Base-by-base conservation (phyloP, 1,284 basidiomycete species). In the Ustilago crameri region DNA sequence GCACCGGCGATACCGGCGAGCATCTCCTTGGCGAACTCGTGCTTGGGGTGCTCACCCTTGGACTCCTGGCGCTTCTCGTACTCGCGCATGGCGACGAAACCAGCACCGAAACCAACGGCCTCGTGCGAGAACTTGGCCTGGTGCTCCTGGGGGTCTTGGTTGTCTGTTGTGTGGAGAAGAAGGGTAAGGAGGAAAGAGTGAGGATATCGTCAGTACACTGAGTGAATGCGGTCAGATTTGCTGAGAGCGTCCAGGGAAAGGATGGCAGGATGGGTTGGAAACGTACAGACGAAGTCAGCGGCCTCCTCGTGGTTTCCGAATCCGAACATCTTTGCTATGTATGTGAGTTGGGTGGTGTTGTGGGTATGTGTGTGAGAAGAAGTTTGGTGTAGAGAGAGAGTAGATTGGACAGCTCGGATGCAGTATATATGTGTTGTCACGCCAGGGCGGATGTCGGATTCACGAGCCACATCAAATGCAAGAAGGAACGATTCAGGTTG, bases 61-160 rank as follows among this genome's bases (percentile, higher is more conserved):
- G 35, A 50, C 17, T 75, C 85, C 55, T 77, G 68, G 76, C 88
- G 87, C 3, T 87, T 76, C 77, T 89, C 87, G 81, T 88, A 89
- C 9, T 86, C 86, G 72, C 87, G 87, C 20, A 87, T 87, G 45
- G 88, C 88, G 85, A 88, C 61, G 32, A 73, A 62, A 32, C 49
- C 55, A 41, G 71, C 73, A 35, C 72, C 73, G 59, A 84, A 88
- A 51, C 87, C 88, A 75, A 90, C 87, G 74, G 90, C 85, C 82
- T 90, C 89, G 82, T 90, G 89, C 20, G 89, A 88, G 52, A 66
- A 76, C 68, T 80, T 79, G 73, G 49, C 51, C 63, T 78, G 38
- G 72, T 76, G 76, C 52, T 66, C 44, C 38, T 48, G 60, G 8
- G 70, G 64, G 53, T 73, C 57, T n/a, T 52, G 24, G 65, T 73